Percentiles rank a stretch among this genome's conserved stretches.
phyloP scores from a whole-genome alignment of 108 stramenopile genomes.

The Mediolabrus comicus region DNA sequence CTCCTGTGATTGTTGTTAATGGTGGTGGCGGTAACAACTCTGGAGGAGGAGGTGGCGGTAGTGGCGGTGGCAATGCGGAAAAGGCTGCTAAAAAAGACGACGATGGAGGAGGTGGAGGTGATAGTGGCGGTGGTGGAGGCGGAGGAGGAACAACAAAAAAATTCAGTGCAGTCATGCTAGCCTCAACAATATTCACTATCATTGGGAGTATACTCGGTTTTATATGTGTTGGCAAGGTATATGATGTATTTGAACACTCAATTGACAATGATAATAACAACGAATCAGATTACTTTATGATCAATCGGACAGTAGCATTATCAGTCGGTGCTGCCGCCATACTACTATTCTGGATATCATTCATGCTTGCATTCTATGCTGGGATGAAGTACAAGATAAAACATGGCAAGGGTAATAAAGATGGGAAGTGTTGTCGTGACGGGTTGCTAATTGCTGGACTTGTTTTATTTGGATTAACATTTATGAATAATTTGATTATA shows the following conservation, averaged over 20 bases:
- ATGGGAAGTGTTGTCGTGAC: conserved; percentile 12
- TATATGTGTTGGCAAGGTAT: conserved; percentile 19
- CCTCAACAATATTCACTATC: conserved; percentile 5
- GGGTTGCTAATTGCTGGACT: conserved; percentile 12
- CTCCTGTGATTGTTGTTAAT: conserved; percentile 1
- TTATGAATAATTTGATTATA: conserved; percentile 10
- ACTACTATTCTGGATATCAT: conserved; percentile 2
- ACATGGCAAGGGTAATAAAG: neutral
- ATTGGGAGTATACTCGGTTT: conserved; percentile 8
- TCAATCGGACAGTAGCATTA: conserved; percentile 5
- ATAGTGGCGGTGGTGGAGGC: neutral
- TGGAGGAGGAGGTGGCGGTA: conserved; percentile 6
- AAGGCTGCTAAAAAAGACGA: neutral
- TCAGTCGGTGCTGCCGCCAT: neutral
- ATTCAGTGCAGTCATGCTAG: neutral
- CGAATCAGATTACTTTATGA: neutral
- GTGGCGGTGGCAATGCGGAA: conserved; percentile 2
- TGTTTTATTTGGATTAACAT: conserved; percentile 12
- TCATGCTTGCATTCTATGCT: conserved; percentile 3
- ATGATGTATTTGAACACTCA: conserved; percentile 6
- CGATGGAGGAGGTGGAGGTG: neutral
- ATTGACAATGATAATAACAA: neutral
- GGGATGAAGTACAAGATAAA: conserved; percentile 16
- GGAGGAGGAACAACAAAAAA: neutral
- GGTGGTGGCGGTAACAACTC: neutral